Evolutionary conservation across 2,329 filamentous ascomycete genomes (phyloP), one percentile per base, ranked within the genome.

Genomic region (Exserohilum rostratum): DNA sequence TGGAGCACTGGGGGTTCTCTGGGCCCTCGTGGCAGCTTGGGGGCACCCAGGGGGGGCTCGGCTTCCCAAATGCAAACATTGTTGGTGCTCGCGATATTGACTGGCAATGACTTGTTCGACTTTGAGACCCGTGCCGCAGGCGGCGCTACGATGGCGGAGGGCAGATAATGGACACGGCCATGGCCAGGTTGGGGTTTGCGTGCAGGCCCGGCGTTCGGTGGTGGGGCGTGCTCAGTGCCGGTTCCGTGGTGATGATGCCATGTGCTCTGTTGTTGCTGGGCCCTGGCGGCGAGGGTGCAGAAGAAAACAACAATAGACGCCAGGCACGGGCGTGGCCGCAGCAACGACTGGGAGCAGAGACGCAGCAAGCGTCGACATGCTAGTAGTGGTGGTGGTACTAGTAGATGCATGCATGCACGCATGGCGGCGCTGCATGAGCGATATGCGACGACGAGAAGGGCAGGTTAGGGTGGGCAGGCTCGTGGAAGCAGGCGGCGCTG

Each of bases 81-180:
- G 18, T 48, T 42, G 46, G 35, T 55, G 27, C 47, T 44, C 6
- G 35, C 27, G 43, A 27, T 42, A 13, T 17, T 39, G 56, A 51
- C 45, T 40, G 38, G 40, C 38, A 12, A 49, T 35, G 37, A 22
- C 15, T 42, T 20, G 12, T 45, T 17, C 39, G 33, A n/a, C 40
- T 50, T 56, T 55, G 60, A 51, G 39, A 22, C 46, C 59, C 61
- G 65, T 64, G 65, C 64, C 62, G 62, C 58, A 58, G 37, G 55
- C 50, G 58, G 60, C 60, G 58, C 64, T 62, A 60, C 55, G 46
- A 55, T 42, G 54, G 50, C 52, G 60, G 50, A 53, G 50, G 34
- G 31, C 44, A 48, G 30, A 37, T 30, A 44, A 35, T 49, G 29
- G 43, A 53, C 46, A 50, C 31, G 42, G 35, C 49, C 25, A 13